Evolutionary conservation across 1,284 basidiomycete species (phyloP).

Genomic region (Pyrrhoderma noxium): DNA sequence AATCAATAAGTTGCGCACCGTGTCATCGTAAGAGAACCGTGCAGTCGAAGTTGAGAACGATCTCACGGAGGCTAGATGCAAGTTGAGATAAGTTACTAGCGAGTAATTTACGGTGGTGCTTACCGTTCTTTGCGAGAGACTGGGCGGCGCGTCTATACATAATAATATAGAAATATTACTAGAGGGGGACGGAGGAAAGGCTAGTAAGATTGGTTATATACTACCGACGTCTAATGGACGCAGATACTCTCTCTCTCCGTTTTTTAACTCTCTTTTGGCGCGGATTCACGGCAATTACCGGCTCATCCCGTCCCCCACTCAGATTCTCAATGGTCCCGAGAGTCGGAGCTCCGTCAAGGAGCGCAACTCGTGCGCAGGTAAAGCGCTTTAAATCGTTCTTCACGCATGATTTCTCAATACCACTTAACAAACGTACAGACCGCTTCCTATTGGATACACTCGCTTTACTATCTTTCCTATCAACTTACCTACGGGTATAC

Average conservation of each 20-base stretch:
- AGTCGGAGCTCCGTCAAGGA: not conserved
- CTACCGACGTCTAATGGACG: too few species aligned
- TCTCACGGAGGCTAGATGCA: slow-evolving; percentile 36
- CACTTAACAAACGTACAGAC: too few species aligned
- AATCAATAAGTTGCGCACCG: slow-evolving; percentile 87
- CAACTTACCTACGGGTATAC: not conserved
- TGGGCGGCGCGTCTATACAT: slow-evolving; percentile 59
- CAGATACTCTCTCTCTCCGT: not conserved
- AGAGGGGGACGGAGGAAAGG: not conserved
- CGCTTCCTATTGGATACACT: not conserved
- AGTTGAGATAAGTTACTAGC: not conserved
- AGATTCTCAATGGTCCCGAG: not conserved
- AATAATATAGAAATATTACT: slow-evolving; percentile 5
- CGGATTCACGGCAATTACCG: not conserved
- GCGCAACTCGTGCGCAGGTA: slow-evolving; percentile 8
- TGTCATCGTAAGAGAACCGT: slow-evolving; percentile 78
- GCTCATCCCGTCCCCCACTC: not conserved
- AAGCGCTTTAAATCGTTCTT: not conserved
- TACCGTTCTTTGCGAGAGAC: slow-evolving; percentile 47
- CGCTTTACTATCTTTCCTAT: not conserved
- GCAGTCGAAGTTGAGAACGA: slow-evolving; percentile 72
- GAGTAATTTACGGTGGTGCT: slow-evolving; percentile 16
- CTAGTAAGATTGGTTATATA: too few species aligned
- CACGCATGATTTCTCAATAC: too few species aligned
- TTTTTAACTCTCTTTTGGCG: slow-evolving; percentile 2